Evolutionary conservation across 2,329 filamentous ascomycete species (phyloP).

Genomic region (Aspergillus cejpii): DNA sequence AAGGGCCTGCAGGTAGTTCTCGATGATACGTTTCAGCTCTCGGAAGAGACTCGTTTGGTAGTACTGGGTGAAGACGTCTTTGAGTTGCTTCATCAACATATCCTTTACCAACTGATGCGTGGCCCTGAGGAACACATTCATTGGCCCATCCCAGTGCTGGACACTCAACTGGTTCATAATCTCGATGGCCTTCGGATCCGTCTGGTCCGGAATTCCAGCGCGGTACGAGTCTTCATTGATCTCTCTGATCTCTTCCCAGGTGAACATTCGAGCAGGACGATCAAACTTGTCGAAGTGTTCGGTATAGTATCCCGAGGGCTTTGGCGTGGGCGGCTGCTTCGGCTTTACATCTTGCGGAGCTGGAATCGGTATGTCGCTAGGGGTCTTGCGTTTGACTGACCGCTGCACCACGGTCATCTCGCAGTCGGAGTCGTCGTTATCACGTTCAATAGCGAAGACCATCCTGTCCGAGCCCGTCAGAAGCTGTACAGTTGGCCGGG

Average conservation of each 20-base stretch:
- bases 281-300: constrained; percentile 20
- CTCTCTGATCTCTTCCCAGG: constrained; percentile 42
- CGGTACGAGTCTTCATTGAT: constrained; percentile 51
- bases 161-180: constrained; percentile 53
- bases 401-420: constrained; percentile 16
- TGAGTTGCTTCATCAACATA: constrained; percentile 44
- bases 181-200: constrained; percentile 56
- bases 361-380: not conserved
- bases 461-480: constrained; percentile 27
- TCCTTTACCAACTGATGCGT: constrained; percentile 27
- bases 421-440: constrained; percentile 22
- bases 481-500: constrained; percentile 31
- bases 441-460: constrained; percentile 30
- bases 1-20: constrained; percentile 44
- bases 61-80: constrained; percentile 31
- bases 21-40: constrained; percentile 38
- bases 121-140: constrained; percentile 38
- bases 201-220: constrained; percentile 54
- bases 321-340: not conserved
- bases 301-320: constrained; percentile 12
- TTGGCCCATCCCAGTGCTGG: constrained; percentile 51
- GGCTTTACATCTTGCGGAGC: constrained; percentile 1
- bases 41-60: constrained; percentile 32
- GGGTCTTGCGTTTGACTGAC: constrained; percentile 20
- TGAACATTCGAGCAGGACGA: constrained; percentile 20